Conservation (phyloP, 306 rosid genomes). For the Geum urbanum region DNA sequence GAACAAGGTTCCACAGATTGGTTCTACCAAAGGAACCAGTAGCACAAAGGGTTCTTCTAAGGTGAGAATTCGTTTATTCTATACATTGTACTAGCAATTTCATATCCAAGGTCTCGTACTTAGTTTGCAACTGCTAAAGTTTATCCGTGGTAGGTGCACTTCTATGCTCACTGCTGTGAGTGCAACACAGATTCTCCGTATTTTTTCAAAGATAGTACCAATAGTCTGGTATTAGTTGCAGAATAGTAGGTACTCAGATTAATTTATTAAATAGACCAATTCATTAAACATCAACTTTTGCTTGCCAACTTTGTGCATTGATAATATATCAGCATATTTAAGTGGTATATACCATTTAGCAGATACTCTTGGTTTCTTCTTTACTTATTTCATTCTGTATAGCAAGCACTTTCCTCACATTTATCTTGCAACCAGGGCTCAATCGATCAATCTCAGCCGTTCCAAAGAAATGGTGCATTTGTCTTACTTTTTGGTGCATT, state of each 20-base stretch:
- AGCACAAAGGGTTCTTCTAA: constrained; percentile 68
- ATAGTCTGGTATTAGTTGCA: background rate
- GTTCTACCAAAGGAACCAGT: constrained; percentile 65
- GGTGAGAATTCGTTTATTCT: constrained; percentile 36
- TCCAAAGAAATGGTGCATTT: constrained; percentile 84
- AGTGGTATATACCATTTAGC: constrained; percentile 7
- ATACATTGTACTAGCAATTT: no score
- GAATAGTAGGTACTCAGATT: background rate
- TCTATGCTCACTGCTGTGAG: background rate
- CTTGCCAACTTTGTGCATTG: background rate
- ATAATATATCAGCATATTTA: constrained; percentile 8
- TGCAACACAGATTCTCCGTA: no score
- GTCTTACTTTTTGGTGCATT: constrained; percentile 85
- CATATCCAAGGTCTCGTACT: no score
- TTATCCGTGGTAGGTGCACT: no score
- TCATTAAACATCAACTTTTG: background rate
- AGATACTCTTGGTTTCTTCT: background rate
- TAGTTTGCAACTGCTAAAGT: no score
- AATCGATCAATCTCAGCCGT: constrained; percentile 90
- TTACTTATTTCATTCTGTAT: background rate
- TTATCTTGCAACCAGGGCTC: constrained; percentile 53
- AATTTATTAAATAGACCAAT: no score
- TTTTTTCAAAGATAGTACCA: background rate
- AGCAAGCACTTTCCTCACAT: background rate
- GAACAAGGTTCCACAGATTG: constrained; percentile 55